Base-by-base conservation (phyloP, 139 green algal species). In the Chlamydomonas applanata region DNA sequence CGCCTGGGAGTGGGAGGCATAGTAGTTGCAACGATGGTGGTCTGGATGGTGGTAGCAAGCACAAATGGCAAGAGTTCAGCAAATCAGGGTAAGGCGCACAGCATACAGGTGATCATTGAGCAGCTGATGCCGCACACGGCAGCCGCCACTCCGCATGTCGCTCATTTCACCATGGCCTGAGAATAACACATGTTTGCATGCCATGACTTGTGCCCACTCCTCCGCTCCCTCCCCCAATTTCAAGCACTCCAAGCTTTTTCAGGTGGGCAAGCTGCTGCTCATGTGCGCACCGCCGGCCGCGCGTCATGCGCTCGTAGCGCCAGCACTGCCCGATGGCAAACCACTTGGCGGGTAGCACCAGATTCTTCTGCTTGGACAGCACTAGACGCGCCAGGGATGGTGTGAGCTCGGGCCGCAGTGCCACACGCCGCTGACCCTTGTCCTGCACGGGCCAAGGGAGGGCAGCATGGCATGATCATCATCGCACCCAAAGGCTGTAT, bases 261-360 rank as follows among this genome's bases (percentile, higher is more conserved):
- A 16, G 49, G 17, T 17, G 16, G 16, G 16, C 16, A 57, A 57
- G 16, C 49, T 57, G 16, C 49, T 57, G n/a, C n/a, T n/a, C n/a
- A n/a, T 36, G 20, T 1, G 30, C 69, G 19, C 69, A 85, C 80
- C 93, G 77, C 25, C 96, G 78, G 1, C 96, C 96, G 2, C 96
- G 83, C 24, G 93, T 98, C 74, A 91, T 96, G 52, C 94, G 86
- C 89, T 98, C 95, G 74, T 98, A 99, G 7, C 96, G 84, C 95
- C 95, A 99, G 82, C 95, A 99, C 83, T 97, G 93, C 34, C 89
- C 93, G 13, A 99, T 93, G 20, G 88, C 88, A 75, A 90, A 99
- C 96, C 96, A 99, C 83, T 99, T 99, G 45, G 93, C 86, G 16
- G 96, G 96, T 75, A 97, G 84, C 9, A 85, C 73, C 59, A 97